These are phyloP conservation scores for Verticillium alfalfae DNA, from an alignment of 2,329 filamentous ascomycete species.

Conservation along the genomic window DNA sequence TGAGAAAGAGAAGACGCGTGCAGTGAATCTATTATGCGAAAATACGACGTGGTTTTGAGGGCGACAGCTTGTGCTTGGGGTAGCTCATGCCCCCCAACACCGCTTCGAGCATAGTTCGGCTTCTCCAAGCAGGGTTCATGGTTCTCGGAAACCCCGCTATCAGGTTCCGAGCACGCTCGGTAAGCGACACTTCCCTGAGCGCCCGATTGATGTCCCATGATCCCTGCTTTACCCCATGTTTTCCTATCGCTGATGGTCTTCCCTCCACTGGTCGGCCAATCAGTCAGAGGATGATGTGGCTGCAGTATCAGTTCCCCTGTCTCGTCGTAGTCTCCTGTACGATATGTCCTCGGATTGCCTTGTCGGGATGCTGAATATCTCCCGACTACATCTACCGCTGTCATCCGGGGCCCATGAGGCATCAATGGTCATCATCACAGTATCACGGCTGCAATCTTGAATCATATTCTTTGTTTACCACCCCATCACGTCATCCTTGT, in stretches of 20 bases:
- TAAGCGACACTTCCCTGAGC: background rate
- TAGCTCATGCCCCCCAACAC: background rate
- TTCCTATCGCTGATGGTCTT: background rate
- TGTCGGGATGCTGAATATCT: background rate
- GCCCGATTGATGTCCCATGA: background rate
- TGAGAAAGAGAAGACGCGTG: background rate
- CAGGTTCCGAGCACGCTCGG: background rate
- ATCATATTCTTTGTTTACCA: background rate
- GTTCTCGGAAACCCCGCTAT: background rate
- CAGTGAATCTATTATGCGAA: background rate
- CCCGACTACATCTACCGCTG: slow-evolving; percentile 1
- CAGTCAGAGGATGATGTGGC: background rate
- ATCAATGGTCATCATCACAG: background rate
- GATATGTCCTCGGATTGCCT: background rate
- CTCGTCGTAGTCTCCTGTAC: background rate
- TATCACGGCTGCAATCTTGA: background rate
- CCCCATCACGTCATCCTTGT: background rate
- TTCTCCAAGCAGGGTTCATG: background rate
- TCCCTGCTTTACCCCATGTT: background rate
- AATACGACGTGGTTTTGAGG: background rate
- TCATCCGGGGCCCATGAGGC: background rate
- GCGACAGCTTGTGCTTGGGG: background rate
- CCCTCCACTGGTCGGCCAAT: background rate
- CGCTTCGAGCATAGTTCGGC: background rate
- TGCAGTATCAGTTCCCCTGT: background rate